Base-by-base conservation (phyloP, 495 filamentous ascomycete species). In the Aspergillus steynii region DNA sequence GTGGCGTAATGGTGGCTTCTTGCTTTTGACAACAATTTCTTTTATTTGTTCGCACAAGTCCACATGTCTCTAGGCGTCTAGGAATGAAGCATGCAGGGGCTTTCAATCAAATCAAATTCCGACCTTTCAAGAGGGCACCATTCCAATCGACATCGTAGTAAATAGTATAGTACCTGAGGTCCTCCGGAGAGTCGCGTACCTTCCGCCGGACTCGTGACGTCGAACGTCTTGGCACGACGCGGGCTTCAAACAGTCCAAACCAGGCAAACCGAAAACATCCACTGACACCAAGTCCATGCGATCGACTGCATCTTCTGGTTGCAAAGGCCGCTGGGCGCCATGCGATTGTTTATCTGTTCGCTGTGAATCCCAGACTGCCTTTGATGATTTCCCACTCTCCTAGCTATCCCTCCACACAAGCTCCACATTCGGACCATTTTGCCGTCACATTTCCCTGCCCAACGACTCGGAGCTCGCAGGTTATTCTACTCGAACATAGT, bases 181-280 rank as follows among this genome's bases (percentile, higher is more conserved):
- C 37, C 37, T 20, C 20, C 20, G 20, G 20, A 20, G 20, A 20
- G 20, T 20, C 20, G 20, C 20, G 20, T 20, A 20, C 20, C 20
- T 42, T 42, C 37, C 37, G 37, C 9, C 37, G 14, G 31, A 34
- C 9, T 34, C 31, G 29, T 34, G 29, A 37, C 29, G 29, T 42
- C 15, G 25, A 27, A 63, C 59, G 63, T 55, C 50, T 65, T 68
- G 61, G 66, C 63, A 57, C 37, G 52, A 47, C 37, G 52, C 64
- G 60, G 53, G 49, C 15, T 55, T 32, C 58, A 67, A 63, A 67
- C 47, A 59, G 42, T 31, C 49, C 65, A 69, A 72, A 66, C 65
- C 12, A 29, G 52, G 46, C 67, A 69, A 69, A 69, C 66, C 60
- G 59, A 25, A 61, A 63, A 58, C 55, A 25, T 20, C 53, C 46